A percentile compares a stretch with the other conserved stretches of the same genome.
phyloP scores from a whole-genome alignment of 345 rosid species.

The Eucalyptus decipiens region DNA sequence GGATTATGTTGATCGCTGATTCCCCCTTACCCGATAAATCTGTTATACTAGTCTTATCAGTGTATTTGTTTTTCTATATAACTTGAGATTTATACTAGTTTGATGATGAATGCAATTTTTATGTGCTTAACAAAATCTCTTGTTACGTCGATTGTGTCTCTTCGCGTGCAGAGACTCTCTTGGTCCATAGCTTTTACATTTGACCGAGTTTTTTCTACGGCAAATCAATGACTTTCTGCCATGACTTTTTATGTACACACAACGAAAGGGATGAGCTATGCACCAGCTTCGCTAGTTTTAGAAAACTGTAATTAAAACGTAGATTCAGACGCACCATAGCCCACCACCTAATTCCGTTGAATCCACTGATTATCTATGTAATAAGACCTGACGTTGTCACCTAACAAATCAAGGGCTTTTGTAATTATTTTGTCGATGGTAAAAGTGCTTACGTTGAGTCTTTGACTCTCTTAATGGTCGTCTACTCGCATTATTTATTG shows the following conservation, averaged over 20 bases:
- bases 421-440: not conserved
- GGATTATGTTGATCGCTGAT: not conserved
- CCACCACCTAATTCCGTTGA: not conserved
- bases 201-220: not conserved
- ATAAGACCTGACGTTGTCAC: not conserved
- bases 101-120: not conserved
- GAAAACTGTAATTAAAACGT: not conserved
- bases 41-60: not conserved
- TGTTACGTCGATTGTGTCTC: not conserved
- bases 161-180: not conserved
- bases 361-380: not conserved
- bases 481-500: not conserved
- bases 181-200: not conserved
- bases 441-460: not conserved
- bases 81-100: not conserved
- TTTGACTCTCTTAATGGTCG: not conserved
- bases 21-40: not conserved
- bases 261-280: not conserved
- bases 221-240: not conserved
- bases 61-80: not conserved
- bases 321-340: not conserved
- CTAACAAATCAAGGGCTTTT: not conserved
- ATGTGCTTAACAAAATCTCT: not conserved
- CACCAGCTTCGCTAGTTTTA: not conserved
- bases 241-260: not conserved